A percentile compares a stretch with the other conserved stretches of the same genome.
These are phyloP conservation scores for Fusarium sp. DNA, from an alignment of 2,329 filamentous ascomycete species.

Conservation along the genomic window DNA sequence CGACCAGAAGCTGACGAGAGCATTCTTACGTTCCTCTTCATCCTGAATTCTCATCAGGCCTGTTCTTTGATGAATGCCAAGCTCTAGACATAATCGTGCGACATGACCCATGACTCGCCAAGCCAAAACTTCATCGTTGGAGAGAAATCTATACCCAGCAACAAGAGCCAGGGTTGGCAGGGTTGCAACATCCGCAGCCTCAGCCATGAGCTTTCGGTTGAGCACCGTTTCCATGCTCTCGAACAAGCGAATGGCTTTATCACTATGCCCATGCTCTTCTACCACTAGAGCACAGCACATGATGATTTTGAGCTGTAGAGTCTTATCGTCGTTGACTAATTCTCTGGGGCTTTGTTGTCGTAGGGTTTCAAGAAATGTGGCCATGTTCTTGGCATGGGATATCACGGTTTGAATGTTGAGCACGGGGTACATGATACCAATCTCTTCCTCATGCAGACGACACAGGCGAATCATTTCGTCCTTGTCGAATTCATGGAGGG, in stretches of 20 bases:
- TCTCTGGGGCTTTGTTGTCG: slow-evolving; percentile 48
- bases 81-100: slow-evolving; percentile 79
- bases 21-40: slow-evolving; percentile 73
- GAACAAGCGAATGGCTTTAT: slow-evolving; percentile 77
- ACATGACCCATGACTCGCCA: slow-evolving; percentile 90
- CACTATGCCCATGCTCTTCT: slow-evolving; percentile 82
- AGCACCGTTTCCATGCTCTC: slow-evolving; percentile 77
- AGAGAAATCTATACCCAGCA: slow-evolving; percentile 80
- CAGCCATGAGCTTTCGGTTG: slow-evolving; percentile 71
- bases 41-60: slow-evolving; percentile 76
- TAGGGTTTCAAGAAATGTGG: slow-evolving; percentile 73
- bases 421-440: slow-evolving; percentile 92
- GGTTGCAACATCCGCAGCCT: slow-evolving; percentile 57
- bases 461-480: slow-evolving; percentile 85
- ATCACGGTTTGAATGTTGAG: slow-evolving; percentile 78
- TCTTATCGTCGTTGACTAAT: slow-evolving; percentile 60
- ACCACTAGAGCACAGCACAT: slow-evolving; percentile 81
- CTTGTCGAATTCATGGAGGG: slow-evolving; percentile 80
- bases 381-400: slow-evolving; percentile 74
- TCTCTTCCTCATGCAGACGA: slow-evolving; percentile 85
- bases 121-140: slow-evolving; percentile 84
- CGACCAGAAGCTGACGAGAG: slow-evolving; percentile 83
- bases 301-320: slow-evolving; percentile 83
- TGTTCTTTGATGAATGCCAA: slow-evolving; percentile 84
- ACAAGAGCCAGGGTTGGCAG: slow-evolving; percentile 63